phyloP scores from a whole-genome alignment of 331 rosid species.

The Rhamnella rubrinervis region DNA sequence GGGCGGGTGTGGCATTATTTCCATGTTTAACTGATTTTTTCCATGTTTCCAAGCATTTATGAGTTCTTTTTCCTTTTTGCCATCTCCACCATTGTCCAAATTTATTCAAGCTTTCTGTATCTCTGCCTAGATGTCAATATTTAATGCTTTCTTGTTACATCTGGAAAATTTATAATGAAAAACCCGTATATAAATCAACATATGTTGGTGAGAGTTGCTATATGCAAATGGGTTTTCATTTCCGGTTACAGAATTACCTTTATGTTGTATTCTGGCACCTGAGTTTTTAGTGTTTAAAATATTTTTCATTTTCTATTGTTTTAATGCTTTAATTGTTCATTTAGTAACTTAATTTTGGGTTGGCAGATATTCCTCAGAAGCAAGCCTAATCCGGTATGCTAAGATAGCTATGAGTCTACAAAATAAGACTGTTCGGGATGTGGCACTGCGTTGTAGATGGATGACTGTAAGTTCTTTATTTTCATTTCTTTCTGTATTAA shows the following conservation, averaged over 20 bases:
- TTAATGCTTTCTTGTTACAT: neutral
- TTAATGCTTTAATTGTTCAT: neutral
- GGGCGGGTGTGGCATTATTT: neutral
- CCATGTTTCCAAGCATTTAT: too few relatives aligned
- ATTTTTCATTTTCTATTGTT: neutral
- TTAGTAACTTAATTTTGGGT: conserved; percentile 4
- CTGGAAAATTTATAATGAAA: too few relatives aligned
- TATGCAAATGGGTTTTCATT: neutral
- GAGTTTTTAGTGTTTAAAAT: neutral
- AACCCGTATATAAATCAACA: too few relatives aligned
- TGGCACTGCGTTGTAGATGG: conserved; percentile 96
- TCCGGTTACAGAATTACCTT: neutral
- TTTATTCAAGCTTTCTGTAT: neutral
- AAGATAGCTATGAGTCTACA: conserved; percentile 84
- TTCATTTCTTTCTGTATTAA: conserved; percentile 11
- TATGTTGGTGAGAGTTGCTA: neutral
- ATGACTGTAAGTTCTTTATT: conserved; percentile 68
- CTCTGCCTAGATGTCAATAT: neutral
- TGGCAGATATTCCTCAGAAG: conserved; percentile 57
- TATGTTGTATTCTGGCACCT: neutral
- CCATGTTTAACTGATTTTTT: neutral
- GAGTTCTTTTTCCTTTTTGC: neutral
- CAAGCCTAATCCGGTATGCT: conserved; percentile 71
- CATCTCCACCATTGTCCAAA: neutral
- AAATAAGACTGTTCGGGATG: conserved; percentile 86